A percentile compares a stretch with the other conserved stretches of the same genome.
These are phyloP conservation scores for Kwoniella shandongensis DNA, from an alignment of 768 basidiomycete species.

Conservation along the genomic window DNA sequence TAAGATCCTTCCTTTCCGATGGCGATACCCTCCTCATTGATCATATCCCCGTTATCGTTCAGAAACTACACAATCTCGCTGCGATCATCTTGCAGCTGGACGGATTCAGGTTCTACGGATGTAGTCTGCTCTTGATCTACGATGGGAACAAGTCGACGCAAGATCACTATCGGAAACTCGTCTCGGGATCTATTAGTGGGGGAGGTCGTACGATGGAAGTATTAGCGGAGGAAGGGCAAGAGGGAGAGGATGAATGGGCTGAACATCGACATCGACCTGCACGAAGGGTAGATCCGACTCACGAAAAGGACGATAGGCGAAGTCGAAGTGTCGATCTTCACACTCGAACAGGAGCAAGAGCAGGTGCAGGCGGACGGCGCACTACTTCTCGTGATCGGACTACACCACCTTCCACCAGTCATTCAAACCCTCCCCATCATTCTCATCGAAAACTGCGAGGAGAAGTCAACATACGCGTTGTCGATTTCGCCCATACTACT, in stretches of 20 bases:
- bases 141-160: conserved; percentile 91
- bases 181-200: conserved; percentile 61
- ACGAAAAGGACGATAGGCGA: conserved; percentile 8
- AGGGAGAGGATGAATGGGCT: conserved; percentile 28
- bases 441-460: conserved; percentile 65
- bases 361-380: too few relatives aligned
- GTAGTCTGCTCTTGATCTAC: conserved; percentile 93
- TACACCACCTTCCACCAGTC: not conserved
- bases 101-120: conserved; percentile 98
- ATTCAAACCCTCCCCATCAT: conserved; percentile 2
- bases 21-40: conserved; percentile 80
- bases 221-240: conserved; percentile 19
- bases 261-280: conserved; percentile 34
- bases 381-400: not conserved
- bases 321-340: conserved; percentile 41
- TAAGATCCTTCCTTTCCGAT: conserved; percentile 79
- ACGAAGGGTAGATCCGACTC: conserved; percentile 5
- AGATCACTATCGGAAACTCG: conserved; percentile 56
- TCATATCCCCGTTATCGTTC: conserved; percentile 86
- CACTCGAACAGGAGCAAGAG: not conserved
- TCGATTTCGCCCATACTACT: conserved; percentile 98
- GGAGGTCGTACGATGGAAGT: conserved; percentile 71
- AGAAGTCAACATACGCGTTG: conserved; percentile 91
- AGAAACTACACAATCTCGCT: conserved; percentile 90
- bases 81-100: conserved; percentile 82